Percentiles rank a stretch among this genome's conserved stretches.
Evolutionary conservation across 352 stramenopile genomes (phyloP).

Genomic region (Pythium graminicola): DNA sequence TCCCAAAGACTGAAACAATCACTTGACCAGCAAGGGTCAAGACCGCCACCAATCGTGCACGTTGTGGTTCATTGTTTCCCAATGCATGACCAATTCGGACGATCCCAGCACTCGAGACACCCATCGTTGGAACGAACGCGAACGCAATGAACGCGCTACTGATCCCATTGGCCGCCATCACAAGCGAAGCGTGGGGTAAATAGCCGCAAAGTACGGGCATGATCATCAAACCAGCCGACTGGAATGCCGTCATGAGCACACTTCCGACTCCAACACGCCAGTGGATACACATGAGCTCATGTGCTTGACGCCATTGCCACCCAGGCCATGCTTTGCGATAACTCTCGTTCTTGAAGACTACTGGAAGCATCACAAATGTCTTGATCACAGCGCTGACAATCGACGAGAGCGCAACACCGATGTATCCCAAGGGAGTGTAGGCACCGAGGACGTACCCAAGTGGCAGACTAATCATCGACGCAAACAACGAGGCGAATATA

Average conservation of each 20-base stretch:
- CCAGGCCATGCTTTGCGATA: conserved; percentile 30
- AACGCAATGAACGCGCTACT: conserved; percentile 40
- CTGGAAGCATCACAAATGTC: conserved; percentile 22
- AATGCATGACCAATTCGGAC: conserved; percentile 57
- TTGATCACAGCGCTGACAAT: conserved; percentile 30
- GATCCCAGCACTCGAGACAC: conserved; percentile 43
- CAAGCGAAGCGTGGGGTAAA: conserved; percentile 40
- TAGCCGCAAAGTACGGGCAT: conserved; percentile 48
- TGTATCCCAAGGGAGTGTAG: conserved; percentile 34
- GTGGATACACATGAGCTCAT: conserved; percentile 1
- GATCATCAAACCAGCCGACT: conserved; percentile 36
- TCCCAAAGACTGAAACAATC: conserved; percentile 24
- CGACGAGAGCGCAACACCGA: conserved; percentile 29
- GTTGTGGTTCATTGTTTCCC: conserved; percentile 33
- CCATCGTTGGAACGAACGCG: conserved; percentile 44
- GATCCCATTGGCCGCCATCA: conserved; percentile 49
- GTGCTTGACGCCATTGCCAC: conserved; percentile 22
- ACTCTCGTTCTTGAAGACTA: conserved; percentile 27
- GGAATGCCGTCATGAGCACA: conserved; percentile 47
- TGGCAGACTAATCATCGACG: conserved; percentile 15
- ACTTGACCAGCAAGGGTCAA: conserved; percentile 25
- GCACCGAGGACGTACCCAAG: conserved; percentile 34
- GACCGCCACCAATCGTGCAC: conserved; percentile 27
- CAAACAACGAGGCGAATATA: conserved; percentile 21
- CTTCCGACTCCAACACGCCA: conserved; percentile 30